Base-by-base conservation (phyloP, 495 filamentous ascomycete species). In the Terfezia claveryi region DNA sequence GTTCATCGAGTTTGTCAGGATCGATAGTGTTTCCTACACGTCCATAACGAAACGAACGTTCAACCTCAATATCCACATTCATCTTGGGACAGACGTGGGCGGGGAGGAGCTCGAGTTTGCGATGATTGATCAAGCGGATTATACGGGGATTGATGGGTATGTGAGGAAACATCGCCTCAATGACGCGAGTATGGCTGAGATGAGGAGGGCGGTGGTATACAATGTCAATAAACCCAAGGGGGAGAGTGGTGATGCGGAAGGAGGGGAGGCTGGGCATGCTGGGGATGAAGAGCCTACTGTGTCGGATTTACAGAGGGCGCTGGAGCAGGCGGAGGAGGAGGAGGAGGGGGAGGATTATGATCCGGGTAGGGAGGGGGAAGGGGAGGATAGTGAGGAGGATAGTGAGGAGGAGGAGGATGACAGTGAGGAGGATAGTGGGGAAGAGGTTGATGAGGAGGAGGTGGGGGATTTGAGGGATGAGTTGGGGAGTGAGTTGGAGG, bases 1-100 rank as follows among this genome's bases (percentile, higher is more conserved):
- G 14, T 94, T 86, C 71, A 80, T 96, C 57, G 79, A 85, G 3
- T 82, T 92, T 50, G 77, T 82, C 49, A 71, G 73, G 41, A 82
- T 96, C 53, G 79, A 80, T 3, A 83, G 83, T 10, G 75, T 95
- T 12, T 87, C 82, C 52, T 96, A 94, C 64, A 93, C 86, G 4
- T 87, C 76, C 36, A 82, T 98, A 51, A 73, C 96, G 5, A 87
- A 91, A 60, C 79, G 85, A 8, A 96, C 91, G 0, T 96, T 98
- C 70, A 95, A 96, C 58, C 79, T 98, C 27, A 82, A 82, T 37
- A 76, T 95, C 36, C 72, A 81, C 57, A 74, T 82, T 32, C 66
- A 67, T 1, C 37, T 51, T 23, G 55, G 63, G 4, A 20, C 3
- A 14, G 41, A 20, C 6, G 41, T 5, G 41, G 41, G 46, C 11